Percentiles rank a stretch among this genome's conserved stretches.
Conservation (phyloP, 2,329 filamentous ascomycete genomes). For the Ascochyta clinopodiicola region DNA sequence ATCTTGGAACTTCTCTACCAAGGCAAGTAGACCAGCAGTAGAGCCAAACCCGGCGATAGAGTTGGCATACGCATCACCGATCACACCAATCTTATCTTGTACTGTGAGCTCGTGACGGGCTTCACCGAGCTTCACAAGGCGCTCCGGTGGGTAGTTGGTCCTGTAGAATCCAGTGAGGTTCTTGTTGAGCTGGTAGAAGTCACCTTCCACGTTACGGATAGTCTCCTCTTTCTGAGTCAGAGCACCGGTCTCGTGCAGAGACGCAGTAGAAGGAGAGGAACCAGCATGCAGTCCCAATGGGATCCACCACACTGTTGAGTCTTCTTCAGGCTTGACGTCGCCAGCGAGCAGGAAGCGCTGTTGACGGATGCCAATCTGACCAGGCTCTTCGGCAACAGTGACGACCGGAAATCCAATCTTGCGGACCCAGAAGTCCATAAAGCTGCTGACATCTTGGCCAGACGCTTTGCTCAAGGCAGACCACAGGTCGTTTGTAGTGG, state of each 20-base stretch:
- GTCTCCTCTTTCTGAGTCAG: slow-evolving; percentile 79
- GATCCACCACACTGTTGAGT: slow-evolving; percentile 94
- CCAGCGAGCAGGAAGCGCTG: slow-evolving; percentile 90
- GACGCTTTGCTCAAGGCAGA: slow-evolving; percentile 85
- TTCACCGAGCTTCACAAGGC: slow-evolving; percentile 79
- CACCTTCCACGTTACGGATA: slow-evolving; percentile 73
- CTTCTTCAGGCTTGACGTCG: slow-evolving; percentile 88
- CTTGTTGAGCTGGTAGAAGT: slow-evolving; percentile 94
- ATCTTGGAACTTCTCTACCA: slow-evolving; percentile 81
- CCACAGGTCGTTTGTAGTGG: slow-evolving; percentile 92
- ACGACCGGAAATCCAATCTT: slow-evolving; percentile 95
- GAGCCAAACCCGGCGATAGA: slow-evolving; percentile 85
- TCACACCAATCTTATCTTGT: slow-evolving; percentile 90
- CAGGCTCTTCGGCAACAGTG: slow-evolving; percentile 81
- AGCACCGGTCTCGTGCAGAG: slow-evolving; percentile 68
- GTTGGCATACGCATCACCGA: slow-evolving; percentile 88
- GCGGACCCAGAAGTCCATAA: slow-evolving; percentile 95
- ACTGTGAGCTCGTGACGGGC: slow-evolving; percentile 77
- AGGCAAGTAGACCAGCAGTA: slow-evolving; percentile 80
- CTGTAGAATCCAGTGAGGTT: slow-evolving; percentile 89
- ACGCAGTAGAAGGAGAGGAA: slow-evolving; percentile 58
- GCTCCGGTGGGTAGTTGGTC: slow-evolving; percentile 87
- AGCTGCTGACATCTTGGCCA: slow-evolving; percentile 79
- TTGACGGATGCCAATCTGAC: slow-evolving; percentile 83
- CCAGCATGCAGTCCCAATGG: slow-evolving; percentile 86